phyloP scores from a whole-genome alignment of 768 basidiomycete genomes.

The Suillus occidentalis region DNA sequence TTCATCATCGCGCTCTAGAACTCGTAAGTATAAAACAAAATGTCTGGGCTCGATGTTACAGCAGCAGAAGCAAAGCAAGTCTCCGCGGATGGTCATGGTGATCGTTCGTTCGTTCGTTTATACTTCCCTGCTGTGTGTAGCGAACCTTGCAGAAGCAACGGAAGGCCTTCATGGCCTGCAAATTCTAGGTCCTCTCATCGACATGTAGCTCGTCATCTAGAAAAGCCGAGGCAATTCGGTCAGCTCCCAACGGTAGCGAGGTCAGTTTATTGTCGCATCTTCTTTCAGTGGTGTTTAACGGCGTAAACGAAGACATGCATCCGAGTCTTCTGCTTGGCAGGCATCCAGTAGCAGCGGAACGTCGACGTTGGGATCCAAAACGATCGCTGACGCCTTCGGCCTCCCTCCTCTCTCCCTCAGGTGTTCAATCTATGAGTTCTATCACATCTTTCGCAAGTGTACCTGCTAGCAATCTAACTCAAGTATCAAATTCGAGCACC shows the following conservation, averaged over 20 bases:
- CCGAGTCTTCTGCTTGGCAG: neutral
- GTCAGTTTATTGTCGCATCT: neutral
- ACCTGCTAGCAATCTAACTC: slow-evolving; percentile 1
- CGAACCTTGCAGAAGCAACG: neutral
- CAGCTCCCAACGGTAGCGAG: neutral
- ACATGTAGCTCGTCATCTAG: neutral
- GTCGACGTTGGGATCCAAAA: neutral
- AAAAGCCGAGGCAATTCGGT: neutral
- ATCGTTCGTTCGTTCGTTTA: neutral
- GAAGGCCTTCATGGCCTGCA: neutral
- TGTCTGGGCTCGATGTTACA: neutral
- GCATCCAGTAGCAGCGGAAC: neutral
- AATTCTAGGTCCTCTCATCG: neutral
- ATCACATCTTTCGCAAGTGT: neutral
- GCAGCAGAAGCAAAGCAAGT: neutral
- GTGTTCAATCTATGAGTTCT: neutral
- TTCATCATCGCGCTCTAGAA: neutral
- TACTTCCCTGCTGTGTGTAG: neutral
- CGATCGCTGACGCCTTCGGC: neutral
- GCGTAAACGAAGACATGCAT: neutral
- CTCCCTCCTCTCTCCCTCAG: neutral
- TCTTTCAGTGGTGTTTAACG: neutral
- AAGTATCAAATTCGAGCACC: slow-evolving; percentile 16
- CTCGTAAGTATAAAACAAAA: neutral
- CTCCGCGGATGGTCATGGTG: neutral